Evolutionary conservation across 345 rosid genomes (phyloP), one percentile per base, ranked within the genome.

Genomic region (Arabis alpina): DNA sequence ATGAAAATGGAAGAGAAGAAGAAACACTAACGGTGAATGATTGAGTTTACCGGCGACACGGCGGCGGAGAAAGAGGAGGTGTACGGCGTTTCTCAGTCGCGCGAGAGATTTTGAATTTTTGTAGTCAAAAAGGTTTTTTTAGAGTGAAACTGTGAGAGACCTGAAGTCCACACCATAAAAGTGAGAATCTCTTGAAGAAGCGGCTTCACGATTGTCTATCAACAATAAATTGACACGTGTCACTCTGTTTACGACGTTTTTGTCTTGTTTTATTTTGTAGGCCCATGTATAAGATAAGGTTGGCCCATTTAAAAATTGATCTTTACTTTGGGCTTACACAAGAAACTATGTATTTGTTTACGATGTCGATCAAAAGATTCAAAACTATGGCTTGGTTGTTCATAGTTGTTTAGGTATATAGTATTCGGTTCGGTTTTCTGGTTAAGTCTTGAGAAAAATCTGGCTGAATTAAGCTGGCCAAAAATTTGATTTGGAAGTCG

Each of bases 201-300:
- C 71, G 76, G 66, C 76, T 73, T 58, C 66, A 48, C 71, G 65
- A 64, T 48, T 52, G 39, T 56, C 53, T 16, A 28, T 40, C 77
- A 64, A 48, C 59, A 28, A 56, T 13, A 27, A 1, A 16, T 0
- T 30, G 71, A 58, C 77, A 73, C 71, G 71, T 64, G 65, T 56
- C 65, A 8, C 55, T 73, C 55, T 71, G 24, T 37, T 34, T 32
- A 25, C 16, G 52, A 15, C 50, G 58, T 16, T 44, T 60, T 64
- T 25, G 71, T 64, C 64, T 41, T 39, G 28, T 56, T 72, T 48
- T 54, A 0, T 24, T 45, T 19, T 24, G 5, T 37, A 54, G 58
- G 49, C 34, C 32, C 14, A 3, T 1, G 27, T n/a, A 13, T 27
- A 27, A 2, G n/a, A 61, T 61, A n/a, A 9, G 32, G 1, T 28